phyloP scores from a whole-genome alignment of 2,329 filamentous ascomycete genomes.

The Mollisiaceae sp. region DNA sequence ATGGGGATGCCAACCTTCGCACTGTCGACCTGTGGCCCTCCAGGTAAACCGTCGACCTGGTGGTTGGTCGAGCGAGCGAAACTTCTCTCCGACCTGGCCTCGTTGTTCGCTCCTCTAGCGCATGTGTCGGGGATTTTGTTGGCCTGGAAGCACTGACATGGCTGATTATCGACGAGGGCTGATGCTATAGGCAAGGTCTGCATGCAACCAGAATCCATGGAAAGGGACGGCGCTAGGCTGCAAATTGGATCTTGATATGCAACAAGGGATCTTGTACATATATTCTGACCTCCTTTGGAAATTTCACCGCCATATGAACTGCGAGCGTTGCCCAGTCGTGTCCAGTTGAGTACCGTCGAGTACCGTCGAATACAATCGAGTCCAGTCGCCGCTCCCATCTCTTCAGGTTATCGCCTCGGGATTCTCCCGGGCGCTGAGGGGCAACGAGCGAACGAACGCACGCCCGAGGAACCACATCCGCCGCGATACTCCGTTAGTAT shows the following conservation, averaged over 20 bases:
- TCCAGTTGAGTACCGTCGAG: neutral
- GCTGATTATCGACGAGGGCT: neutral
- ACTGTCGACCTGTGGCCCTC: neutral
- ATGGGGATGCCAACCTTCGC: no score
- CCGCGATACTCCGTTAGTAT: neutral
- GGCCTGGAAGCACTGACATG: neutral
- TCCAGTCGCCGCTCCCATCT: neutral
- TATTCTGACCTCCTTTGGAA: neutral
- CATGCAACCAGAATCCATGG: neutral
- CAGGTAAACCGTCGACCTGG: slow-evolving; percentile 2
- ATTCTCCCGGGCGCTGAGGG: neutral
- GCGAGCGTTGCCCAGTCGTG: slow-evolving; percentile 5
- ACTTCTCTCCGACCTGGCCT: slow-evolving; percentile 13
- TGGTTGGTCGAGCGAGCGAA: slow-evolving; percentile 14
- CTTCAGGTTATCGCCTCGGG: neutral
- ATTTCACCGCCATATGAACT: slow-evolving; percentile 12
- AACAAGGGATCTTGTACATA: slow-evolving; percentile 8
- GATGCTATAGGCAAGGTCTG: neutral
- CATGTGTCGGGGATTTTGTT: neutral
- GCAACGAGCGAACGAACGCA: no score
- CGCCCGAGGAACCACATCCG: neutral
- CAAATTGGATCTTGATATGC: neutral
- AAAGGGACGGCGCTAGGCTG: neutral
- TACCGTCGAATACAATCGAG: neutral
- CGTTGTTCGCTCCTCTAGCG: neutral